Evolutionary conservation across 106 monocot genomes (phyloP).

Genomic region (Dendrobium huoshanense): DNA sequence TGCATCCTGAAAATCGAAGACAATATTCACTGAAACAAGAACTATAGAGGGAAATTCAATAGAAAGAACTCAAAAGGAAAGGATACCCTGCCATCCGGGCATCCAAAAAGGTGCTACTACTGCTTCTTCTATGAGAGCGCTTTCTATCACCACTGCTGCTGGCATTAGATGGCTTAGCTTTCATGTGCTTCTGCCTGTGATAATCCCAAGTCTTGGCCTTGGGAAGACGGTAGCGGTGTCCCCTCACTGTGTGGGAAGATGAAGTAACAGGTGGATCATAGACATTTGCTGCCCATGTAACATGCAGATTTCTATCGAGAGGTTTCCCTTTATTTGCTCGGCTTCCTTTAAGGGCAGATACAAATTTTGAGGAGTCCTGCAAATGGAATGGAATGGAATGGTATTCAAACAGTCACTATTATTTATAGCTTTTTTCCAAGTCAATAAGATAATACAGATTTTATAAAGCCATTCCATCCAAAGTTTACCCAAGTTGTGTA

Average conservation of each 20-base stretch:
- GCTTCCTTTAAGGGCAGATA: slow-evolving; percentile 49
- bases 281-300: slow-evolving; percentile 64
- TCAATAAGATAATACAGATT: no score
- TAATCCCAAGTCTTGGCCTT: slow-evolving; percentile 29
- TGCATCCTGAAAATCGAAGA: slow-evolving; percentile 5
- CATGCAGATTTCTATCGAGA: slow-evolving; percentile 15
- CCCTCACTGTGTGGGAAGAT: slow-evolving; percentile 44
- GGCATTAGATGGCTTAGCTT: slow-evolving; percentile 21
- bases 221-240: slow-evolving; percentile 2
- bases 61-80: no score
- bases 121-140: slow-evolving; percentile 18
- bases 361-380: slow-evolving; percentile 17
- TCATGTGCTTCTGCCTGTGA: slow-evolving; percentile 28
- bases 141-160: slow-evolving; percentile 27
- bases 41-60: not conserved
- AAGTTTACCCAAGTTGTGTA: no score
- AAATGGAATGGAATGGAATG: not conserved
- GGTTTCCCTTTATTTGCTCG: slow-evolving; percentile 23
- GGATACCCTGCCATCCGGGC: slow-evolving; percentile 16
- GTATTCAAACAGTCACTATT: no score
- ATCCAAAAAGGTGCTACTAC: slow-evolving; percentile 5
- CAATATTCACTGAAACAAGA: not conserved
- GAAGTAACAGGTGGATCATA: slow-evolving; percentile 63
- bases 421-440: no score
- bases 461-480: no score